Base-by-base conservation (phyloP, 179 eudicot genomes). In the Beta corolliflora region DNA sequence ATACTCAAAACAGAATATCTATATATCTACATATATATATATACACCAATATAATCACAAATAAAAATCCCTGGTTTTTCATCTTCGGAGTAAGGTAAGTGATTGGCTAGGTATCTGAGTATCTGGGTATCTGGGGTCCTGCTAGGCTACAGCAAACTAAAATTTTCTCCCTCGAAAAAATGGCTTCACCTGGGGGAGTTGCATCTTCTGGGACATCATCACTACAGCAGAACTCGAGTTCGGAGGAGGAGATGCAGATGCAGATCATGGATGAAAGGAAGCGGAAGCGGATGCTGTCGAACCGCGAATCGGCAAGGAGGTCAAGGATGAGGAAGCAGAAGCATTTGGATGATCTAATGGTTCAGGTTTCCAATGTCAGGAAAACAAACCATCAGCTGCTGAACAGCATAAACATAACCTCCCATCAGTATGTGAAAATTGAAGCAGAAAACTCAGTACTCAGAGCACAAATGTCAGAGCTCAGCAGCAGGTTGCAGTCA, bases 291-390 rank as follows among this genome's bases (percentile, higher is more conserved):
- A 94, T 91, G 98, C 73, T 83, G 69, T 94, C 98, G 18, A 94
- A 94, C 76, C 91, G 98, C 11, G 98, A 94, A 67, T 94, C 98
- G 78, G 98, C 98, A 0, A 81, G 96, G 79, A 84, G 97, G 58
- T 93, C 97, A 29, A 80, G 98, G 88, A 81, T 89, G 90, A 90
- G 91, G 89, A 94, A 94, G 58, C 97, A 92, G 86, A 82, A 89
- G 79, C 98, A 89, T 60, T 73, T 94, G 73, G 94, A 90, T 56
- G 97, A 93, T 55, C 81, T 94, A 52, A 85, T 83, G 88, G 83
- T 83, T 23, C 86, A 87, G 81, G 88, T 82, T 48, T 81, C 83
- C 21, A 83, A 82, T 69, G 90, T 93, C 5, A 88, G 90, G 86
- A 83, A 79, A 12, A 88, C 93, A 66, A 92, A 93, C 81, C 81